A percentile compares a stretch with the other conserved stretches of the same genome.
These are phyloP conservation scores for Golubevia sp. DNA, from an alignment of 1,284 basidiomycete genomes.

Conservation along the genomic window DNA sequence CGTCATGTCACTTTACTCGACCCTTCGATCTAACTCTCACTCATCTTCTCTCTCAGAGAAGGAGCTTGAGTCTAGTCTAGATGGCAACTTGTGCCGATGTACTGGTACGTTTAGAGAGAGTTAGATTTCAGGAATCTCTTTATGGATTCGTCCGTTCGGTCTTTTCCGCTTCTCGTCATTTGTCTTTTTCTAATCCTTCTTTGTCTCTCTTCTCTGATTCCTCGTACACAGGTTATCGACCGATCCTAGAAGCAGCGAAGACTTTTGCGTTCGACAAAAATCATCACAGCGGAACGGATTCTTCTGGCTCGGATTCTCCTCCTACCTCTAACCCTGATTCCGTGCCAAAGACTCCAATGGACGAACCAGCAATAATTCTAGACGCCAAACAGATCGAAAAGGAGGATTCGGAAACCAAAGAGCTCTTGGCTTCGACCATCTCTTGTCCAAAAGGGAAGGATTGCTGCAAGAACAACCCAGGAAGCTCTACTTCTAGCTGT, in stretches of 20 bases:
- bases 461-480: constrained; percentile 2
- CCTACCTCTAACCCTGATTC: constrained; percentile 22
- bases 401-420: not conserved
- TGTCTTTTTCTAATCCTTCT: no score
- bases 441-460: constrained; percentile 8
- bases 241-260: constrained; percentile 48
- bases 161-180: no score
- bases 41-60: constrained; percentile 40
- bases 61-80: constrained; percentile 59
- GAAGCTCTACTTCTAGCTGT: not conserved
- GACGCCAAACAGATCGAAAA: constrained; percentile 1
- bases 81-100: constrained; percentile 62
- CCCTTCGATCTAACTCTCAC: constrained; percentile 52
- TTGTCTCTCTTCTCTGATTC: no score
- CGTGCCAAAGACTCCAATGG: constrained; percentile 19
- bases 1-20: constrained; percentile 62
- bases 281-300: not conserved
- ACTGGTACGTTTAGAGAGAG: no score
- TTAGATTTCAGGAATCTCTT: no score
- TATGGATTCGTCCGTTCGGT: no score
- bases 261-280: constrained; percentile 36
- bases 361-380: not conserved
- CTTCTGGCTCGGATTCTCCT: no score
- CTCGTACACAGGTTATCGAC: constrained; percentile 44
- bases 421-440: not conserved